Evolutionary conservation across 140 eudicot species (phyloP).

Genomic region (Stevia rebaudiana): DNA sequence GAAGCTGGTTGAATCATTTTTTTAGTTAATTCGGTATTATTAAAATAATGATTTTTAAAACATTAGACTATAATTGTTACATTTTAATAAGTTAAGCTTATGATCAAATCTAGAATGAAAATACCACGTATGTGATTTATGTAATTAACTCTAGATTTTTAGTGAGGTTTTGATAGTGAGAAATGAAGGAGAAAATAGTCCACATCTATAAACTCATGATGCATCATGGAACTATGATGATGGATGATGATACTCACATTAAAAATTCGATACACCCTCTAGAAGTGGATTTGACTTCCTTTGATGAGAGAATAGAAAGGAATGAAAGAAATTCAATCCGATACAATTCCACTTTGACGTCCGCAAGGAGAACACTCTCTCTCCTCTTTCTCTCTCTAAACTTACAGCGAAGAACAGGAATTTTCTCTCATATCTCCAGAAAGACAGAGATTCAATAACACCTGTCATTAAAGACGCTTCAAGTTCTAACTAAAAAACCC

Average conservation of each 20-base stretch:
- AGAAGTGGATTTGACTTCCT: conserved; percentile 54
- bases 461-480: conserved; percentile 16
- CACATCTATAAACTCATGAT: background rate
- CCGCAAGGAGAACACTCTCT: conserved; percentile 52
- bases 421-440: conserved; percentile 20
- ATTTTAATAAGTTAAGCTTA: no score
- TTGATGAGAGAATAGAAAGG: conserved; percentile 35
- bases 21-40: no score
- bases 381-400: conserved; percentile 71
- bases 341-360: conserved; percentile 89
- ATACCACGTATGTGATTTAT: no score
- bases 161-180: no score
- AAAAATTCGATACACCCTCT: conserved; percentile 15
- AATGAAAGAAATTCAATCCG: conserved; percentile 63
- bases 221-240: background rate
- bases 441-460: conserved; percentile 16
- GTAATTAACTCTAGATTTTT: no score
- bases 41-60: no score
- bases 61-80: no score
- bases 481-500: conserved; percentile 23
- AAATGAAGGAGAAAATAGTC: conserved; percentile 10
- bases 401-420: conserved; percentile 51
- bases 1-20: no score
- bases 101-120: no score
- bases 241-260: conserved; percentile 3